Evolutionary conservation across 495 filamentous ascomycete genomes (phyloP), one percentile per base, ranked within the genome.

Genomic region (Tirmania nivea): DNA sequence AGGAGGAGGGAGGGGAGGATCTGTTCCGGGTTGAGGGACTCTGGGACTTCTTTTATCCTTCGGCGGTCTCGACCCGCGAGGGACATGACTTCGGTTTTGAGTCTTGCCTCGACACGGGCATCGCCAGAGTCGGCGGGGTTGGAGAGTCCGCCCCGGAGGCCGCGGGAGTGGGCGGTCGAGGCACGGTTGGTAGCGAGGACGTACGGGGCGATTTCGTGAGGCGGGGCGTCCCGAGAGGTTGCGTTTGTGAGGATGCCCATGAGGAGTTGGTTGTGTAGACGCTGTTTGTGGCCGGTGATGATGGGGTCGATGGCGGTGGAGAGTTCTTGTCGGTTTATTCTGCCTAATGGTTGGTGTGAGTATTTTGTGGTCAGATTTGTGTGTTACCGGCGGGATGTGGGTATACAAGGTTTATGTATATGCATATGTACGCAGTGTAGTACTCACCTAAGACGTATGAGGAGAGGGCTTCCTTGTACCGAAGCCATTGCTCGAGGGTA

Each of bases 41-140:
- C 49, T 11, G 54, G 54, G 20, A 92, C 74, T 51, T 79, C 84
- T 67, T 95, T 95, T 54, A 95, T 75, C 55, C 90, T 77, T 64
- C 84, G 75, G 59, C 90, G 74, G 64, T 96, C 89, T 60, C 90
- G 71, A 14, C 80, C 78, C 48, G 81, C 84, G 35, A 97, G 73
- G 62, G 84, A 80, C 90, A 96, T 97, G 49, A 94, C 80, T 68
- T 96, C 88, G 52, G 76, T 81, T 74, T 94, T 95, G 57, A 95
- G 65, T 60, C 83, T 74, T 63, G 89, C 81, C 67, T 96, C 90
- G 36, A 45, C 39, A 14, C 82, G 79, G n/a, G 84, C 79, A 75
- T 96, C 90, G 45, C 85, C 85, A 9, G 79, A 14, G 12, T 45
- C 39, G 83, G 84, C 66, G 90, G 89, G 51, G 77, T 78, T 49